Percentiles rank a stretch among this genome's conserved stretches.
phyloP scores from a whole-genome alignment of 1,284 basidiomycete species.

The Ganoderma multipileum region DNA sequence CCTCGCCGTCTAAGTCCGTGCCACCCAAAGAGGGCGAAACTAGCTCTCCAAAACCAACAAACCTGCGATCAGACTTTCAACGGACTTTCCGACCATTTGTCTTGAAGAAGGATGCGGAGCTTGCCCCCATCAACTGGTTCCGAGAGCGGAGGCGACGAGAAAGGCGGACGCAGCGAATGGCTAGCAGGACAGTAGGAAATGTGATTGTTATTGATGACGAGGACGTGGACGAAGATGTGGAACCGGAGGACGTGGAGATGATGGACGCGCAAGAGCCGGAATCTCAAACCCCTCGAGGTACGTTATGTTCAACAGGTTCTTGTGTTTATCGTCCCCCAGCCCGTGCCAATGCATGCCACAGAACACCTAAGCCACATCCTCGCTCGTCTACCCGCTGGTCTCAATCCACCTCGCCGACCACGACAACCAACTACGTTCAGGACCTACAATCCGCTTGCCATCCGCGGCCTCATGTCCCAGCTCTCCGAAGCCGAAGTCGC shows the following conservation, averaged over 20 bases:
- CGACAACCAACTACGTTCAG: slow-evolving; percentile 40
- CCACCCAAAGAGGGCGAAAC: slow-evolving; percentile 42
- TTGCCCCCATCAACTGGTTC: slow-evolving; percentile 81
- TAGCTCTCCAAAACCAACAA: slow-evolving; percentile 48
- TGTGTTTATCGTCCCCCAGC: neutral
- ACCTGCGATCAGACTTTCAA: slow-evolving; percentile 69
- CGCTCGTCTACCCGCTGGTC: slow-evolving; percentile 43
- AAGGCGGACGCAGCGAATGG: slow-evolving; percentile 36
- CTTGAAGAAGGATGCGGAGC: slow-evolving; percentile 70
- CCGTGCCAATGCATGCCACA: slow-evolving; percentile 29
- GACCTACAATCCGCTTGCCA: slow-evolving; percentile 43
- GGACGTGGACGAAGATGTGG: slow-evolving; percentile 34
- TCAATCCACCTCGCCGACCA: slow-evolving; percentile 39
- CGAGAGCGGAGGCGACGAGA: slow-evolving; percentile 34
- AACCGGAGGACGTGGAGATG: slow-evolving; percentile 22
- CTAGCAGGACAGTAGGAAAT: slow-evolving; percentile 43
- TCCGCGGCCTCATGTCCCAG: slow-evolving; percentile 65
- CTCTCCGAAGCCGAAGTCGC: slow-evolving; percentile 81
- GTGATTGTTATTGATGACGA: slow-evolving; percentile 62
- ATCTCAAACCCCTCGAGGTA: slow-evolving; percentile 48
- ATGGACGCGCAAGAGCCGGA: slow-evolving; percentile 28
- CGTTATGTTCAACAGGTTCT: neutral
- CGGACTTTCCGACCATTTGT: slow-evolving; percentile 80
- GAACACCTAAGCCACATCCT: slow-evolving; percentile 52
- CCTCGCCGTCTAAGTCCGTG: slow-evolving; percentile 30